Percentiles rank a stretch among this genome's conserved stretches.
Conservation (phyloP, 2,329 filamentous ascomycete species). For the Beauveria sp. region DNA sequence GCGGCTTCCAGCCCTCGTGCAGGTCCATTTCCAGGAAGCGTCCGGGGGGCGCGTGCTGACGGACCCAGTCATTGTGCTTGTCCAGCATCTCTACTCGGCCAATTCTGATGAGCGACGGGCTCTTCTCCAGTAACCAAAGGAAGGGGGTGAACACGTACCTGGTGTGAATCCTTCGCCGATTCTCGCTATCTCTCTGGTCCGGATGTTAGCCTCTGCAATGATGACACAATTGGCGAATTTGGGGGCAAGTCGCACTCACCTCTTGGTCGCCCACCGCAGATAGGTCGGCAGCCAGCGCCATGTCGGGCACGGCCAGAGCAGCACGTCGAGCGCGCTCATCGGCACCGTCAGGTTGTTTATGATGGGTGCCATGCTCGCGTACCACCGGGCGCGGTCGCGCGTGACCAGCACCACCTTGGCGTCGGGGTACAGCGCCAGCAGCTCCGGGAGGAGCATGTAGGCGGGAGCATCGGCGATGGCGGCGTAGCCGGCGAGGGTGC, state of each 20-base stretch:
- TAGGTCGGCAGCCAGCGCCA: constrained; percentile 14
- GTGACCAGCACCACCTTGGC: constrained; percentile 38
- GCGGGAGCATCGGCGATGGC: constrained; percentile 39
- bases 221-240: too few species aligned
- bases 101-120: too few species aligned
- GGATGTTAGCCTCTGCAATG: too few species aligned
- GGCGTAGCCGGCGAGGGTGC: constrained; percentile 34
- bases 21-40: constrained; percentile 17
- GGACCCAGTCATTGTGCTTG: constrained; percentile 15
- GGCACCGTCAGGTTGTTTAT: constrained; percentile 9
- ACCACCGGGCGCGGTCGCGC: constrained; percentile 29
- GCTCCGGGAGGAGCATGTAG: constrained; percentile 34
- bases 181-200: neutral
- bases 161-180: neutral
- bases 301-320: constrained; percentile 12
- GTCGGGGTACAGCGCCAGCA: constrained; percentile 40
- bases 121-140: neutral
- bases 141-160: neutral
- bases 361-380: constrained; percentile 22
- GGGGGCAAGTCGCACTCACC: neutral
- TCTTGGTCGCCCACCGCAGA: neutral
- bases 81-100: constrained; percentile 12
- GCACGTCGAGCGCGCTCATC: constrained; percentile 4
- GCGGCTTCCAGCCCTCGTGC: constrained; percentile 21
- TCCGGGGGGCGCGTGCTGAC: constrained; percentile 12